Conservation (phyloP, 495 filamentous ascomycete genomes). For the Daldinia childiae region DNA sequence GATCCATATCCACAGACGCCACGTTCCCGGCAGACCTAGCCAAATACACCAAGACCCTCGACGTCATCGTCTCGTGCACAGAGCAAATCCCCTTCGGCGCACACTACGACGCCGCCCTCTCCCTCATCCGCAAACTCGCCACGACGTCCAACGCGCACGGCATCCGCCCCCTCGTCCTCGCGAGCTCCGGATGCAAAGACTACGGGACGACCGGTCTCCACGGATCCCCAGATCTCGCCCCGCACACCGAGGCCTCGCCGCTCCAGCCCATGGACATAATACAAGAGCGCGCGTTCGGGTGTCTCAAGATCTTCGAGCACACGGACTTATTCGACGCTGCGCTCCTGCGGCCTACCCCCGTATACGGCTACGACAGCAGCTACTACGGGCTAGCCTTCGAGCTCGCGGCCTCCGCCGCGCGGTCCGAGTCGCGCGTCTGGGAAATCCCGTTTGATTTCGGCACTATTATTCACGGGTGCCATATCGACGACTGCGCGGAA, state of each 20-base stretch:
- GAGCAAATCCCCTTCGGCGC: slow-evolving; percentile 48
- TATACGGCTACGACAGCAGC: slow-evolving; percentile 52
- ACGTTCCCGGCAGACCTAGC: slow-evolving; percentile 27
- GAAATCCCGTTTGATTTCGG: slow-evolving; percentile 44
- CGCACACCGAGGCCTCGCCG: slow-evolving; percentile 52
- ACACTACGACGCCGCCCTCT: slow-evolving; percentile 45
- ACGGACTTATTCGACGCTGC: slow-evolving; percentile 50
- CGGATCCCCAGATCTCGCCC: slow-evolving; percentile 41
- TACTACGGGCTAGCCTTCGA: slow-evolving; percentile 52
- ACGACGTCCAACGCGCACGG: slow-evolving; percentile 21
- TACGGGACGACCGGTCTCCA: slow-evolving; percentile 51
- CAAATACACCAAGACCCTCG: slow-evolving; percentile 34
- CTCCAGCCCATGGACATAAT: slow-evolving; percentile 36
- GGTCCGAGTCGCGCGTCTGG: slow-evolving; percentile 27
- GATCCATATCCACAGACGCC: slow-evolving; percentile 41
- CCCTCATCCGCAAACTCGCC: slow-evolving; percentile 40
- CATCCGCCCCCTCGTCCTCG: slow-evolving; percentile 49
- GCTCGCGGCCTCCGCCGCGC: slow-evolving; percentile 29
- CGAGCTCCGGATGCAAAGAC: slow-evolving; percentile 57
- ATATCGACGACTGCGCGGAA: slow-evolving; percentile 58
- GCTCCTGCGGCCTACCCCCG: slow-evolving; percentile 51
- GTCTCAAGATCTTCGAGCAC: slow-evolving; percentile 44
- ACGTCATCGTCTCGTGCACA: slow-evolving; percentile 53
- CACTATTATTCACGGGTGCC: slow-evolving; percentile 52
- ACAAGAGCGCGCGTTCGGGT: slow-evolving; percentile 21